Evolutionary conservation across 2,329 filamentous ascomycete species (phyloP).

Genomic region (Cladosporium sp.): DNA sequence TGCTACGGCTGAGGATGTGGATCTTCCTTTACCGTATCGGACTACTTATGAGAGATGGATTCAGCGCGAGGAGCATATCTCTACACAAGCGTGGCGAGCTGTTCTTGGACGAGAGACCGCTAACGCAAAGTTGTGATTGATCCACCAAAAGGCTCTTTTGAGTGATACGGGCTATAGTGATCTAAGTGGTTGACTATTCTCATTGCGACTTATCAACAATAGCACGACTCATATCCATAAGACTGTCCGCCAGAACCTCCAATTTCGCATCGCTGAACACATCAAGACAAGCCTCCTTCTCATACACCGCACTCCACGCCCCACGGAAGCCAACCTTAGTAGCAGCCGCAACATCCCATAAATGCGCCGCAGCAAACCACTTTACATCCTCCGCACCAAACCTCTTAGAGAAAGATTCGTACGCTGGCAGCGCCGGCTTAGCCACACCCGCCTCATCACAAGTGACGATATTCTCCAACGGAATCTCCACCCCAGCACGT

Average conservation of each 20-base stretch:
- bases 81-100: neutral
- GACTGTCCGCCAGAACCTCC: constrained; percentile 52
- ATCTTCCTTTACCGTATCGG: constrained; percentile 11
- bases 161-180: too few relatives aligned
- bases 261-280: constrained; percentile 51
- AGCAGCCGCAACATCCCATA: constrained; percentile 61
- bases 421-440: constrained; percentile 55
- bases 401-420: constrained; percentile 44
- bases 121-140: too few relatives aligned
- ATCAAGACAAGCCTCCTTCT: constrained; percentile 54
- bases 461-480: constrained; percentile 53
- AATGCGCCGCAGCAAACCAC: constrained; percentile 63
- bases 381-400: constrained; percentile 36
- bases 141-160: too few relatives aligned
- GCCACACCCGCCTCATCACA: constrained; percentile 54
- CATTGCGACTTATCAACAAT: constrained; percentile 42
- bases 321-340: constrained; percentile 53
- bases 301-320: constrained; percentile 57
- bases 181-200: too few relatives aligned
- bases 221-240: constrained; percentile 49
- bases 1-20: constrained; percentile 11
- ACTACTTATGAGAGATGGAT: neutral
- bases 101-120: neutral
- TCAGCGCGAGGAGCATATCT: neutral
- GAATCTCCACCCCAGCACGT: constrained; percentile 53